A percentile compares a stretch with the other conserved stretches of the same genome.
phyloP scores from a whole-genome alignment of 257 asterid genomes.

The Misopates orontium region DNA sequence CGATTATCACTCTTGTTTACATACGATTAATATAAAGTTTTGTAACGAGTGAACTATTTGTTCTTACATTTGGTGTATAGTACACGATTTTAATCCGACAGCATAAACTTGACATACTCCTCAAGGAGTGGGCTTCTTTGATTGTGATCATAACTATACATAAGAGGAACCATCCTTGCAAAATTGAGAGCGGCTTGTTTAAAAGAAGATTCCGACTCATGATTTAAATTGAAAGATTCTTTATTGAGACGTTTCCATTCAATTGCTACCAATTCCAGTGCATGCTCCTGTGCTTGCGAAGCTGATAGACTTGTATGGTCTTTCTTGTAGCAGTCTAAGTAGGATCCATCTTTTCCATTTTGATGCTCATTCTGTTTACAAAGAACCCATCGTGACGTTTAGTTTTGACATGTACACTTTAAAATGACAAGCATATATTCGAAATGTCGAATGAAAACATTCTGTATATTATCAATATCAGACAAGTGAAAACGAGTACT shows the following conservation, averaged over 20 bases:
- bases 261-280: background rate
- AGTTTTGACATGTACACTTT: background rate
- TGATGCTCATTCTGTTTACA: conserved; percentile 19
- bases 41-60: too few species aligned
- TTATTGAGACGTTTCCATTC: conserved; percentile 20
- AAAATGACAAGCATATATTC: background rate
- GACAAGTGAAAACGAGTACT: too few species aligned
- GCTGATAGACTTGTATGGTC: background rate
- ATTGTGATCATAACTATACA: conserved; percentile 14
- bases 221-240: background rate
- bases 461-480: too few species aligned
- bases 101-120: conserved; percentile 15
- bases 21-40: too few species aligned
- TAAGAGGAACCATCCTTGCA: too few species aligned
- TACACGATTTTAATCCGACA: conserved; percentile 3
- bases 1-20: too few species aligned
- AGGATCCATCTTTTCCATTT: conserved; percentile 23
- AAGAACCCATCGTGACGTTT: too few species aligned
- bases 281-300: conserved; percentile 13
- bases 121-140: conserved; percentile 23
- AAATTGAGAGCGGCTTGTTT: conserved; percentile 18
- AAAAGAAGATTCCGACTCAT: conserved; percentile 1
- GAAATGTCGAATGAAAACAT: too few species aligned
- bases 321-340: conserved; percentile 24
- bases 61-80: too few species aligned